Evolutionary conservation across 1,284 basidiomycete species (phyloP).

Genomic region (Moesziomyces sp.): DNA sequence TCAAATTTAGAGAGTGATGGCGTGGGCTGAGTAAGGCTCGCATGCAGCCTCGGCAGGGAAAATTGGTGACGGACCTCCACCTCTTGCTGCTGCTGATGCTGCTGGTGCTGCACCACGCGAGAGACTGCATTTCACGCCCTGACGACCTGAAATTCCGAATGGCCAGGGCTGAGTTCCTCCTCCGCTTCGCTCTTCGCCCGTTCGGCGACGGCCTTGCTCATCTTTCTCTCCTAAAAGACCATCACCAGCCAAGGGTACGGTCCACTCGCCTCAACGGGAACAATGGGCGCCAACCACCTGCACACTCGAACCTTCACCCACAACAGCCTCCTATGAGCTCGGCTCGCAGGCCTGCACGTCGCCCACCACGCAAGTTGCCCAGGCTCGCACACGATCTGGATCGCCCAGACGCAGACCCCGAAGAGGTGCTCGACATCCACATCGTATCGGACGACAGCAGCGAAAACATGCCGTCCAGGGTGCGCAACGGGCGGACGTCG

Average conservation of each 20-base stretch:
- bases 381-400: conserved; percentile 30
- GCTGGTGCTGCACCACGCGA: too few relatives aligned
- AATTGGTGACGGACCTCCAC: not conserved
- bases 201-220: not conserved
- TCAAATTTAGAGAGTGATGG: not conserved
- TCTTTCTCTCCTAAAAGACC: not conserved
- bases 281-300: not conserved
- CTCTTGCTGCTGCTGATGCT: not conserved
- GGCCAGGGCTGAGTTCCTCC: conserved; percentile 16
- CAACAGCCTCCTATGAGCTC: conserved; percentile 13
- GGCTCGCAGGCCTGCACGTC: conserved; percentile 9
- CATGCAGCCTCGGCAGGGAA: not conserved
- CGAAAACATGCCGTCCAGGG: conserved; percentile 16
- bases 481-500: conserved; percentile 2
- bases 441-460: conserved; percentile 29
- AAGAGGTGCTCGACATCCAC: conserved; percentile 46
- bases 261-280: not conserved
- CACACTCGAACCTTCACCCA: not conserved
- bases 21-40: conserved; percentile 13
- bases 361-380: conserved; percentile 20
- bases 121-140: not conserved
- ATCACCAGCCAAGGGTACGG: not conserved
- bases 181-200: not conserved
- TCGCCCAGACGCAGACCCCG: conserved; percentile 29
- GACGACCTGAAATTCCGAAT: not conserved